Evolutionary conservation across 225 moss, liverwort and hornwort genomes (phyloP).

Genomic region (Straminergon stramineum): DNA sequence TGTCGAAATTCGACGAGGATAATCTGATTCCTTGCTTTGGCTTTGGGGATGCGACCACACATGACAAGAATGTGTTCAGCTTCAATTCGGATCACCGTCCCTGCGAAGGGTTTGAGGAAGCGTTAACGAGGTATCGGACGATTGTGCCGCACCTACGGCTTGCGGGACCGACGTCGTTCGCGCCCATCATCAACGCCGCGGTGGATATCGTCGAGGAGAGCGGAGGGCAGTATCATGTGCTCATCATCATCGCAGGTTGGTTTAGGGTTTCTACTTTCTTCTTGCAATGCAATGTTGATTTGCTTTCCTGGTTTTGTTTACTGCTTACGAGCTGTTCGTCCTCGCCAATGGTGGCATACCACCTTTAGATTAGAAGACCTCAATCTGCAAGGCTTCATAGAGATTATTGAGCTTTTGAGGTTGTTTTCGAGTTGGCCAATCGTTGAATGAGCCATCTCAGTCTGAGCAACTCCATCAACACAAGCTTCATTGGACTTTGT

Average conservation of each 20-base stretch:
- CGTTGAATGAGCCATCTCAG: background rate
- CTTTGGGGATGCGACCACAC: slow-evolving; percentile 46
- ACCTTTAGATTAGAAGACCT: background rate
- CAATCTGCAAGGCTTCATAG: background rate
- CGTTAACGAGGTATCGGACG: slow-evolving; percentile 23
- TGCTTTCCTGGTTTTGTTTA: background rate
- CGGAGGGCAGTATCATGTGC: slow-evolving; percentile 60
- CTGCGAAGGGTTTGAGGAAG: slow-evolving; percentile 48
- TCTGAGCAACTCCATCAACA: background rate
- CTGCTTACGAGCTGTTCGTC: background rate
- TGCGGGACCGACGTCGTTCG: slow-evolving; percentile 58
- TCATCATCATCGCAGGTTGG: slow-evolving; percentile 60
- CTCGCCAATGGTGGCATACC: too few relatives aligned
- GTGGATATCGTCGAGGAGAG: slow-evolving; percentile 55
- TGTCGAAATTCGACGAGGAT: slow-evolving; percentile 51
- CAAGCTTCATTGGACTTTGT: background rate
- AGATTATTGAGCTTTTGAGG: background rate
- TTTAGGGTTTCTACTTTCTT: background rate
- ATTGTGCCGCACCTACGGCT: slow-evolving; percentile 54
- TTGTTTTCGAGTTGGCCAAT: background rate
- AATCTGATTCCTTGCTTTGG: slow-evolving; percentile 59
- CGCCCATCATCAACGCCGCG: slow-evolving; percentile 53
- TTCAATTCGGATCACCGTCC: slow-evolving; percentile 40
- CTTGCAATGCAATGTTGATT: background rate
- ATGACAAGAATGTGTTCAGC: slow-evolving; percentile 51